phyloP scores from a whole-genome alignment of 805 yeast genomes.

The Lipomyces orientalis region DNA sequence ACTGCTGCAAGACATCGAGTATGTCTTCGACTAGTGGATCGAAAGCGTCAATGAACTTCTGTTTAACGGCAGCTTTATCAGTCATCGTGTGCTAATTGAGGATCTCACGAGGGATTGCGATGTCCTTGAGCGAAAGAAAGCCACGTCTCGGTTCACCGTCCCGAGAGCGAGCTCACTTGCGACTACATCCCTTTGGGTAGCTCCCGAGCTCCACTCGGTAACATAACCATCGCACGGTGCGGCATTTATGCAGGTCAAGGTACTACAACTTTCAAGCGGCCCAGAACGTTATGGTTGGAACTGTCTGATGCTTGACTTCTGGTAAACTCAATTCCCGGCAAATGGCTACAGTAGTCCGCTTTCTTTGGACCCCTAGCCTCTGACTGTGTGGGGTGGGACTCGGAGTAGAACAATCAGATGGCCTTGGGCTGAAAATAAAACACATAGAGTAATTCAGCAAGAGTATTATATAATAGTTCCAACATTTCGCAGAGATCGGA shows the following conservation, averaged over 20 bases:
- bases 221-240: not conserved
- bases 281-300: no score
- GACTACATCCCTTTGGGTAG: not conserved
- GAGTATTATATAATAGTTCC: not conserved
- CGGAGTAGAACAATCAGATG: not conserved
- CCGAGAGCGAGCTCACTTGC: not conserved
- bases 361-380: not conserved
- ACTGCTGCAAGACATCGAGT: conserved; percentile 60
- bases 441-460: not conserved
- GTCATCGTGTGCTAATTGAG: conserved; percentile 12
- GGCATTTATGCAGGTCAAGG: not conserved
- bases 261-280: not conserved
- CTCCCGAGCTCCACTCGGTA: not conserved
- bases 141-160: not conserved
- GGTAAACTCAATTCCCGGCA: no score
- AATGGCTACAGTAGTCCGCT: no score
- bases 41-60: conserved; percentile 55
- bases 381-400: not conserved
- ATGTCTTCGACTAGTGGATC: conserved; percentile 81
- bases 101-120: not conserved
- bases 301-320: no score
- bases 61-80: conserved; percentile 33
- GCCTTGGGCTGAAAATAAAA: not conserved
- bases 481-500: not conserved
- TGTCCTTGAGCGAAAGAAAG: not conserved